Base-by-base conservation (phyloP, 192 early-diverging fungal genomes). In the Geranomyces variabilis region DNA sequence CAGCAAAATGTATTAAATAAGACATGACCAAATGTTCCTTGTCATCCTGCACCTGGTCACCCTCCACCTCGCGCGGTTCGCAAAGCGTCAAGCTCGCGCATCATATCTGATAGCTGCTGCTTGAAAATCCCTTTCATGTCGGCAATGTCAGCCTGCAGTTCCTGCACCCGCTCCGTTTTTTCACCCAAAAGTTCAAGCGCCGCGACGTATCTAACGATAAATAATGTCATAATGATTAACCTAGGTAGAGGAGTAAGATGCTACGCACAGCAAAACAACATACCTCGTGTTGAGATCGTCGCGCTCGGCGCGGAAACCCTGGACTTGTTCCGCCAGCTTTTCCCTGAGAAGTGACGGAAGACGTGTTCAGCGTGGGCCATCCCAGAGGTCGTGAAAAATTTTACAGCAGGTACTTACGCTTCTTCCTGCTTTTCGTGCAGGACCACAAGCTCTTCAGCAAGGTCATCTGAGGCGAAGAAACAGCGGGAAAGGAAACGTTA, bases 121-220 rank as follows among this genome's bases (percentile, higher is more conserved):
- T 45, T 45, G 56, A 70, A 76, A 5, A 56, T 45, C 8, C 14
- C 67, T 56, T 77, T 77, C 61, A 89, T 89, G 44, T 90, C 89
- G 66, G 90, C 90, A n/a, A 95, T 90, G 74, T 96, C 94, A 0
- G 91, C 92, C 67, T 86, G 79, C 29, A 96, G 81, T 44, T 96
- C 94, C 48, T 90, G 80, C 15, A 93, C 91, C 64, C 88, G 83
- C 74, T 96, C 94, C 33, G 93, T 93, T 72, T 90, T 89, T 75
- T 96, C 94, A 24, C 94, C 94, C 43, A 96, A 76, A 77, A 96
- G 80, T 71, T 93, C 94, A 13, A 96, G 80, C n/a, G 90, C 88
- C 5, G 92, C 84, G 28, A 80, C 69, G 55, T 91, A 89, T 59
- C 90, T 84, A 47, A n/a, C n/a, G 2, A 33, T 28, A 26, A n/a